Evolutionary conservation across 495 filamentous ascomycete genomes (phyloP).

Genomic region (Copromyces sp.): DNA sequence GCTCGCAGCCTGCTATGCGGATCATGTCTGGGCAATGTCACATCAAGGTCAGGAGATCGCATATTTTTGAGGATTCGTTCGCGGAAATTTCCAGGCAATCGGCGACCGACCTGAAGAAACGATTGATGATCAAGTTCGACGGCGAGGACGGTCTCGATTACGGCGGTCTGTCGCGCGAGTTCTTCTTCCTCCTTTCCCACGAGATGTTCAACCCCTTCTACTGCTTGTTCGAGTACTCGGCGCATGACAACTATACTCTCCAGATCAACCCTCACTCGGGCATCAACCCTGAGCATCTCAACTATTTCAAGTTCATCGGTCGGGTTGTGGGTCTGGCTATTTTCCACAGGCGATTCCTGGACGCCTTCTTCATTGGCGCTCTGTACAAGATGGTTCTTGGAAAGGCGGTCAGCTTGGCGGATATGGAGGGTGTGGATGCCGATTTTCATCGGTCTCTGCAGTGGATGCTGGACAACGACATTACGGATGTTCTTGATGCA

Average conservation of each 20-base stretch:
- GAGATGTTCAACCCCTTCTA: slow-evolving; percentile 99
- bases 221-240: slow-evolving; percentile 98
- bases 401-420: slow-evolving; percentile 81
- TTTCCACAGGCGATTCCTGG: slow-evolving; percentile 95
- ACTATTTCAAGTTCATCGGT: slow-evolving; percentile 99
- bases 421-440: slow-evolving; percentile 99
- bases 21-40: slow-evolving; percentile 96
- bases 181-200: slow-evolving; percentile 99
- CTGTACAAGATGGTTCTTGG: slow-evolving; percentile 99
- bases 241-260: slow-evolving; percentile 99
- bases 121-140: slow-evolving; percentile 99
- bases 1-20: slow-evolving; percentile 90
- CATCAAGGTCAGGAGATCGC: slow-evolving; percentile 89
- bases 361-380: slow-evolving; percentile 98
- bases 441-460: slow-evolving; percentile 91
- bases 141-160: slow-evolving; percentile 98
- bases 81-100: slow-evolving; percentile 96
- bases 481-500: slow-evolving; percentile 76
- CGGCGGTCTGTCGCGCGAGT: slow-evolving; percentile 95
- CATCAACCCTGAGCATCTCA: slow-evolving; percentile 98
- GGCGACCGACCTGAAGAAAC: slow-evolving; percentile 93
- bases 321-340: slow-evolving; percentile 95
- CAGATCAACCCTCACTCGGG: slow-evolving; percentile 99
- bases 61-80: slow-evolving; percentile 98
- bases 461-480: slow-evolving; percentile 97